These are phyloP conservation scores for Trichoderma erinaceum DNA, from an alignment of 495 filamentous ascomycete species.

Conservation along the genomic window DNA sequence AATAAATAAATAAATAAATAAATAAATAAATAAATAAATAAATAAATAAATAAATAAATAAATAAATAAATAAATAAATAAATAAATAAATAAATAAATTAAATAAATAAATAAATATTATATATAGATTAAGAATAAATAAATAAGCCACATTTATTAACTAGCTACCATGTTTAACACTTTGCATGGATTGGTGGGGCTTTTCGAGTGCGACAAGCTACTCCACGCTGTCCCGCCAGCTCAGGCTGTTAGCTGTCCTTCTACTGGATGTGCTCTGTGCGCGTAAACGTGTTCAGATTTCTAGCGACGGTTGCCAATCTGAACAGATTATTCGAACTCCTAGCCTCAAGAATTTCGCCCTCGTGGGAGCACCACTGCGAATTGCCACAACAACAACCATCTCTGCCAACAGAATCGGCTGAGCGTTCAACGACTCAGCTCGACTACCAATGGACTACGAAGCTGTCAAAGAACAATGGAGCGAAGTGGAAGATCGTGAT, in stretches of 20 bases:
- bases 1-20: too few relatives aligned
- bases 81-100: too few relatives aligned
- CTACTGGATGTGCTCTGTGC: background rate
- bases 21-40: too few relatives aligned
- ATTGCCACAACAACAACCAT: background rate
- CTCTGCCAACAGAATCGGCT: background rate
- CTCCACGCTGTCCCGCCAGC: background rate
- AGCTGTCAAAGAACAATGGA: slow-evolving; percentile 90
- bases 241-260: slow-evolving; percentile 1
- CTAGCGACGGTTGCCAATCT: background rate
- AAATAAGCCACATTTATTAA: too few relatives aligned
- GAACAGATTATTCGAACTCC: background rate
- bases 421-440: background rate
- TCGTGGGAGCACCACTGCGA: background rate
- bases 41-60: too few relatives aligned
- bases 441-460: slow-evolving; percentile 46
- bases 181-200: background rate
- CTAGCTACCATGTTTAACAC: too few relatives aligned
- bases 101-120: too few relatives aligned
- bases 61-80: too few relatives aligned
- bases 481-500: slow-evolving; percentile 93
- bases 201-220: background rate
- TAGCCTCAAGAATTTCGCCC: background rate
- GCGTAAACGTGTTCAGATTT: background rate
- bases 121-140: too few relatives aligned